These are phyloP conservation scores for Phytophthora citricola DNA, from an alignment of 352 stramenopile genomes.

Conservation along the genomic window DNA sequence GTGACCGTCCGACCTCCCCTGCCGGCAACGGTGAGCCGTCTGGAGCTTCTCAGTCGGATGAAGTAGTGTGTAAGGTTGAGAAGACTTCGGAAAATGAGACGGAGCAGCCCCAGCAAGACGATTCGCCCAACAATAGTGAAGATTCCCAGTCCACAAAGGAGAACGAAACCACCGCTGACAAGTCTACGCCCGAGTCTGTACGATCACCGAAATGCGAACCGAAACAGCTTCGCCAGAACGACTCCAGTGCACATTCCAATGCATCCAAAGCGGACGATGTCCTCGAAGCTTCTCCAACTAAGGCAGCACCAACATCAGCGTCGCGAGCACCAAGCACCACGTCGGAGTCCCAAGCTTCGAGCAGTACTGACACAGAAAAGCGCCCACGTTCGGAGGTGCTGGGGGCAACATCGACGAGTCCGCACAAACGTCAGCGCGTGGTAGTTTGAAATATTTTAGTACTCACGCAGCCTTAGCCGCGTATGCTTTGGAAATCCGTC, in stretches of 20 bases:
- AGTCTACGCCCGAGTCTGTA: conserved; percentile 1
- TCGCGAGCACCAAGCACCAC: conserved; percentile 25
- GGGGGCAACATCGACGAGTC: conserved; percentile 37
- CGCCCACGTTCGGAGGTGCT: conserved; percentile 35
- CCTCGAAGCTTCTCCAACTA: conserved; percentile 32
- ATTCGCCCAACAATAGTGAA: conserved; percentile 10
- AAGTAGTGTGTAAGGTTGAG: conserved; percentile 29
- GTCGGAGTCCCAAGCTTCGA: conserved; percentile 32
- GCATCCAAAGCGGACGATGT: conserved; percentile 26
- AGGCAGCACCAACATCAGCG: conserved; percentile 14
- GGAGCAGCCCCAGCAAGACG: conserved; percentile 20
- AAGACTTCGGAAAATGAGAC: conserved; percentile 13
- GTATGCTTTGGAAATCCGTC: conserved; percentile 34
- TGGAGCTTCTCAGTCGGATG: conserved; percentile 9
- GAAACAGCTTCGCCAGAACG: conserved; percentile 25
- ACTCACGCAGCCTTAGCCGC: conserved; percentile 28
- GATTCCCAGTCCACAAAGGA: conserved; percentile 31
- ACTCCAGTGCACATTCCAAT: conserved; percentile 6
- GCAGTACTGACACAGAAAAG: conserved; percentile 36
- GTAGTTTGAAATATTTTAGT: conserved; percentile 44
- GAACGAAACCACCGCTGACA: conserved; percentile 19
- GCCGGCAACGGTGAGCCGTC: conserved; percentile 16
- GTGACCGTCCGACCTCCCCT: conserved; percentile 36
- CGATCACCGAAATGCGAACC: conserved; percentile 23
- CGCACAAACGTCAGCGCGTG: conserved; percentile 53